Evolutionary conservation across 2,329 filamentous ascomycete species (phyloP).

Genomic region (Diatrype stigma): DNA sequence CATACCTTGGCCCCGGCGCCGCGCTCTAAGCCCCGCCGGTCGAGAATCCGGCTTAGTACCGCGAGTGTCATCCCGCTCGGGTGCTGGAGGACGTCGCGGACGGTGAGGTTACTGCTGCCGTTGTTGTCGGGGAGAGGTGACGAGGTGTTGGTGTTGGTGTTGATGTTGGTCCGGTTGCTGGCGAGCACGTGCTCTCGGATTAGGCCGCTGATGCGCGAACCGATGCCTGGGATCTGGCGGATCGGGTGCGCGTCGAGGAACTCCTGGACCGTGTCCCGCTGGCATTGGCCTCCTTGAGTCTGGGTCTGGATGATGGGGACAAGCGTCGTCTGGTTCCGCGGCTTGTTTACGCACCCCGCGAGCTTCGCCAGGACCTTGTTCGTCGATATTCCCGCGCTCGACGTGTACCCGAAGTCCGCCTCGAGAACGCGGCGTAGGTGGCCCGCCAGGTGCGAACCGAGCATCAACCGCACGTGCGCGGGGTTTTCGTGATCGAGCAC

Average conservation of each 20-base stretch:
- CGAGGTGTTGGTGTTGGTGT: slow-evolving; percentile 26
- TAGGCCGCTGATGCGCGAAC: slow-evolving; percentile 69
- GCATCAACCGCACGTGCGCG: slow-evolving; percentile 57
- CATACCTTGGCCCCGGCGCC: slow-evolving; percentile 72
- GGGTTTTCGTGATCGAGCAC: slow-evolving; percentile 28
- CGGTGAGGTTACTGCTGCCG: slow-evolving; percentile 48
- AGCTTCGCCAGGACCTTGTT: slow-evolving; percentile 86
- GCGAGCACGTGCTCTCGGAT: slow-evolving; percentile 55
- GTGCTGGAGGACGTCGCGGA: slow-evolving; percentile 59
- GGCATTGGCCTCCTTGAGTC: slow-evolving; percentile 9
- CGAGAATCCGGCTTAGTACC: slow-evolving; percentile 64
- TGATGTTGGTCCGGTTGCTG: slow-evolving; percentile 16
- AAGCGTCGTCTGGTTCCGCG: slow-evolving; percentile 80
- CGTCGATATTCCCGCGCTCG: slow-evolving; percentile 81
- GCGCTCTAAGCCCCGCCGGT: slow-evolving; percentile 64
- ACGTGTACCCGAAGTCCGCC: slow-evolving; percentile 75
- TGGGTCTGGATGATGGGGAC: slow-evolving; percentile 67
- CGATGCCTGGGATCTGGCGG: slow-evolving; percentile 79
- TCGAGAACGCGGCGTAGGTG: slow-evolving; percentile 71
- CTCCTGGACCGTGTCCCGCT: slow-evolving; percentile 43
- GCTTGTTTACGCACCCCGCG: slow-evolving; percentile 79
- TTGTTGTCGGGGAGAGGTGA: slow-evolving; percentile 34
- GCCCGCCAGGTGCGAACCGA: slow-evolving; percentile 78
- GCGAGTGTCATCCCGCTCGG: slow-evolving; percentile 56
- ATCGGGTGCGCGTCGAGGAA: slow-evolving; percentile 78